Base-by-base conservation (phyloP, 1,284 basidiomycete species). In the Dichomitus squalens region DNA sequence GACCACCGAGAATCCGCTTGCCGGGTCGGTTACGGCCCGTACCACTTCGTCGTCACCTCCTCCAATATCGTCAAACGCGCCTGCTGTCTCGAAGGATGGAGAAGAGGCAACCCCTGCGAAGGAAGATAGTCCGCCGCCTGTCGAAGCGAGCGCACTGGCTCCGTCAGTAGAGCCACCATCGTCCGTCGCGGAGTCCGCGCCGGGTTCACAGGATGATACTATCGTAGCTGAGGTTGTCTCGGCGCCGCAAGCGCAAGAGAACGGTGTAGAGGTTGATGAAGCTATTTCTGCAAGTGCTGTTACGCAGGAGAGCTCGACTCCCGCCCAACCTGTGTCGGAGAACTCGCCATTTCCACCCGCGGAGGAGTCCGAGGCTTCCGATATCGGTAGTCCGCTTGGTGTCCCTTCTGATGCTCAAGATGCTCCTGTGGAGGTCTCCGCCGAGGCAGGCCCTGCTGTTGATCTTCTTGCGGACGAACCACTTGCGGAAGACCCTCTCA, bases 1-100 rank as follows among this genome's bases (percentile, higher is more conserved):
- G 1, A 52, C 60, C 1, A 50, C 53, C 7, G 55, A 55, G 7
- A 34, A 47, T 16, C 51, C 51, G 14, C 39, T 51, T 7, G 27
- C 41, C 25, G 41, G 27, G 27, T 27, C 41, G 14, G 23, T 43
- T 16, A 16, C 23, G 7, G 14, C n/a, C 44, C 29, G 16, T 29
- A 7, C 43, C 16, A 31, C 43, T 46, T 9, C 43, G 43, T 33
- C 41, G 16, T 16, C 25, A 9, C 25, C 41, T n/a, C 25, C 25
- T 29, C 20, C 39, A 14, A n/a, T 12, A 23, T 29, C 44, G n/a
- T n/a, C 8, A 16, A 20, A 9, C 8, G 1, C 29, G 11, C 29
- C 5, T 31, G 18, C 29, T 9, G 25, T 12, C n/a, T 33, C 9
- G 8, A 33, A 44, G 23, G 3, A n/a, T n/a, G n/a, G 25, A 5